Evolutionary conservation across 495 filamentous ascomycete species (phyloP), one percentile per base, ranked within the genome.

Genomic region (Aspergillus ellipticus): DNA sequence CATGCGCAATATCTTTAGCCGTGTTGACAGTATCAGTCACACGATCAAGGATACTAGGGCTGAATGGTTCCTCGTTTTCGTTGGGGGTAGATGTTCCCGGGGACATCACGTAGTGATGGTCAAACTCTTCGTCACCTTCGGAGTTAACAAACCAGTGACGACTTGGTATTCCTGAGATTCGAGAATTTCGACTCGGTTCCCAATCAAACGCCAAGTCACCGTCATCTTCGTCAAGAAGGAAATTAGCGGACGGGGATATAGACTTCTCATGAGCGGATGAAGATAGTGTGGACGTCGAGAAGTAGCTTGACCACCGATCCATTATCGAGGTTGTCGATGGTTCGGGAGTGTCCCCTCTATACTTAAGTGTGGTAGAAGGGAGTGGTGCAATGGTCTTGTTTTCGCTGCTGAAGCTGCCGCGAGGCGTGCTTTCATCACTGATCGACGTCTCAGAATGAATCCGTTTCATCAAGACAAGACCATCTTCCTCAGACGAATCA

Each of bases 1-100:
- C 92, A 75, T 96, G 90, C 35, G 88, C 91, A 61, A 98, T 98
- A 62, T 98, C 94, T 60, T 86, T 86, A 42, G 93, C 92, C 7
- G 93, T 97, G 75, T 98, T 97, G 63, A 98, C 89, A 41, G 92
- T 94, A 68, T 97, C 90, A 64, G 94, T 85, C 20, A 97, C 87
- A 58, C 86, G 82, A 54, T 90, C 89, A 58, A 97, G 82, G 33
- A 97, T 73, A 19, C 82, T 78, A 26, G 81, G 73, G 42, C 74
- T 77, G 9, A 79, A 71, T 1, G 75, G 54, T 51, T 87, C 42
- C 10, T 39, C 85, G 5, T 83, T 75, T 46, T 92, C 88, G 26
- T 92, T 86, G 53, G 86, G 86, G 1, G 91, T 88, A 85, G 92
- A 88, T 87, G 93, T 92, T 21, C 90, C 91, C 20, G 88, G 89